phyloP scores from a whole-genome alignment of 2,329 filamentous ascomycete genomes.

The Tolypocladium guangdongense region DNA sequence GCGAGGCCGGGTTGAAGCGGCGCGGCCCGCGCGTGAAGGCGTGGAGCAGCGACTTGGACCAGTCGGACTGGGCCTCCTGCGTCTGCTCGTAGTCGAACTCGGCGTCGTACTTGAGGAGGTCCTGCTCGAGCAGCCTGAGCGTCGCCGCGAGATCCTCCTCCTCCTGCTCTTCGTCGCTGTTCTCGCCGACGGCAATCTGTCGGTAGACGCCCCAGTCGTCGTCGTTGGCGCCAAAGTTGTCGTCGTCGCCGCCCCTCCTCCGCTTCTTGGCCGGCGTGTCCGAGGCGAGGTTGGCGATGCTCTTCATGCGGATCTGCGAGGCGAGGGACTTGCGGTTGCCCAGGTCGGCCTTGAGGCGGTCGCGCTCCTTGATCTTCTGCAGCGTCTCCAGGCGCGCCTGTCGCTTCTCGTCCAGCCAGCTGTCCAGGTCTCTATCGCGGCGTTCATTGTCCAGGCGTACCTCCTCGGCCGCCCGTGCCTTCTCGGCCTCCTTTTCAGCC shows the following conservation, averaged over 20 bases:
- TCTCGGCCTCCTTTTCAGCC: constrained; percentile 89
- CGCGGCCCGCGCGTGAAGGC: constrained; percentile 82
- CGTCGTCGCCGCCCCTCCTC: constrained; percentile 79
- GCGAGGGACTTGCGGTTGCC: constrained; percentile 95
- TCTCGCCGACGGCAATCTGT: constrained; percentile 74
- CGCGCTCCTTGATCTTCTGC: constrained; percentile 83
- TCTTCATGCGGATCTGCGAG: constrained; percentile 97
- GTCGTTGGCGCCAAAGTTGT: constrained; percentile 93
- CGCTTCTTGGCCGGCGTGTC: constrained; percentile 79
- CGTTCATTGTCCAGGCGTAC: constrained; percentile 74
- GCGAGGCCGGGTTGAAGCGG: constrained; percentile 70
- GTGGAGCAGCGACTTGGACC: constrained; percentile 85
- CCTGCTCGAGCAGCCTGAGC: constrained; percentile 68
- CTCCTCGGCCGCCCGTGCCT: constrained; percentile 71
- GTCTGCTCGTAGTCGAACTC: constrained; percentile 88
- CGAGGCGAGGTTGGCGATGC: constrained; percentile 87
- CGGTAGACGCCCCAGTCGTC: constrained; percentile 98
- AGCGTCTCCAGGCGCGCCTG: constrained; percentile 59
- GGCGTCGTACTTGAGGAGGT: constrained; percentile 78
- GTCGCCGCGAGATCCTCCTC: constrained; percentile 72
- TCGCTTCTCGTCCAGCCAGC: constrained; percentile 77
- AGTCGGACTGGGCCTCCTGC: constrained; percentile 84
- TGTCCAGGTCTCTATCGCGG: constrained; percentile 72
- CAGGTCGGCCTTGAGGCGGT: constrained; percentile 85
- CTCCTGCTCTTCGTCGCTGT: constrained; percentile 80